Evolutionary conservation across 768 basidiomycete species (phyloP).

Genomic region (Tulasnella sp.): DNA sequence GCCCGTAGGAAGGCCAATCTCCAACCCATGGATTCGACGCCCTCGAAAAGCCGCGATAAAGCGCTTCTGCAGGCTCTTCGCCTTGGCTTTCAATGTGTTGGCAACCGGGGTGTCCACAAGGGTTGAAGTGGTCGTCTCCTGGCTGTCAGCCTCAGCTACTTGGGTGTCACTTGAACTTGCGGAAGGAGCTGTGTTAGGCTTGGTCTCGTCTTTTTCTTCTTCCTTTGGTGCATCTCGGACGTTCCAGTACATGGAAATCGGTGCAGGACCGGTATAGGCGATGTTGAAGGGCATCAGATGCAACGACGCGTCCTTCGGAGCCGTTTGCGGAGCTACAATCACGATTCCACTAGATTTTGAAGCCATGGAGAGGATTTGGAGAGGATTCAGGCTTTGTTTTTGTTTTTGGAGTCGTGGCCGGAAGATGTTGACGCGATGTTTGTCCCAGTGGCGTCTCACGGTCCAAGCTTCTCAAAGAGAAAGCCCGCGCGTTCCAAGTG

Average conservation of each 20-base stretch:
- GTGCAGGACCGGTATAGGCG: conserved; percentile 62
- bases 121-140: not conserved
- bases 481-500: not conserved
- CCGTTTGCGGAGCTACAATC: not conserved
- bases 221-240: conserved; percentile 37
- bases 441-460: not conserved
- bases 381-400: not conserved
- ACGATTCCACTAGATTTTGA: not conserved
- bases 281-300: conserved; percentile 84
- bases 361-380: not conserved
- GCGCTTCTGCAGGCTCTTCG: conserved; percentile 2
- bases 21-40: conserved; percentile 63
- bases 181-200: not conserved
- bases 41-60: conserved; percentile 70
- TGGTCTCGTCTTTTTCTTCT: not conserved
- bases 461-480: not conserved
- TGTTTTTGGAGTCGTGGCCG: not conserved
- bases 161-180: not conserved
- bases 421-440: conserved; percentile 13
- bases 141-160: not conserved
- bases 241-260: conserved; percentile 68
- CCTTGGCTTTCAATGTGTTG: not conserved
- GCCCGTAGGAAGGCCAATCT: conserved; percentile 57
- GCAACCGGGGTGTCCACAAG: not conserved
- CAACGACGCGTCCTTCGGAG: conserved; percentile 2